Percentiles rank a stretch among this genome's conserved stretches.
Evolutionary conservation across 169 alveolate genomes (phyloP).

Genomic region (Besnoitia besnoiti): DNA sequence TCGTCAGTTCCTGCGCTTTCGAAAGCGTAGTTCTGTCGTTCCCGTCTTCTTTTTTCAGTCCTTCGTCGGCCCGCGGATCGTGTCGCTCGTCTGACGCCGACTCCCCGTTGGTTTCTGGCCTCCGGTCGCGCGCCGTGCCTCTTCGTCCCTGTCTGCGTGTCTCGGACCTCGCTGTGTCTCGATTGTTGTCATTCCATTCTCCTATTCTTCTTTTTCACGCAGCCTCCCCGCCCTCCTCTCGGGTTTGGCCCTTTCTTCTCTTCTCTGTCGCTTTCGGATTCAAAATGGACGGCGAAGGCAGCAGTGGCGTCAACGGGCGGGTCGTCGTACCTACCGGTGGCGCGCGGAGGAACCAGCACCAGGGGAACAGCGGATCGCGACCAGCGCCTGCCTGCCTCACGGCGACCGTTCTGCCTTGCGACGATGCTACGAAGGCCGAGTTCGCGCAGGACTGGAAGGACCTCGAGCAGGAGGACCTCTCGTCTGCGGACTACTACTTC

Average conservation of each 20-base stretch:
- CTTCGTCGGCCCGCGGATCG: no score
- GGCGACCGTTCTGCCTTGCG: slow-evolving; percentile 26
- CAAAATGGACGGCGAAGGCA: neutral
- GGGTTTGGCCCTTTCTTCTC: neutral
- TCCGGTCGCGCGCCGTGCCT: no score
- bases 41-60: no score
- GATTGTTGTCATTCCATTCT: neutral
- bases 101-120: no score
- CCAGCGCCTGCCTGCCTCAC: neutral
- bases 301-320: neutral
- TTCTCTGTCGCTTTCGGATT: neutral
- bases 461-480: slow-evolving; percentile 53
- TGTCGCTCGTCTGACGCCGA: no score
- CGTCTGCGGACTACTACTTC: slow-evolving; percentile 85
- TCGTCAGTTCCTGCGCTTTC: no score
- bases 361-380: neutral
- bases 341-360: neutral
- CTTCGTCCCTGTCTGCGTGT: no score
- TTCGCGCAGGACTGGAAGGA: slow-evolving; percentile 57
- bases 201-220: neutral
- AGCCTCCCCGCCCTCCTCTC: no score
- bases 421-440: slow-evolving; percentile 36
- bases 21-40: no score
- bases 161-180: neutral
- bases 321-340: neutral